A percentile compares a stretch with the other conserved stretches of the same genome.
These are phyloP conservation scores for Paramecium caudatum DNA, from an alignment of 73 alveolate genomes.

Conservation along the genomic window DNA sequence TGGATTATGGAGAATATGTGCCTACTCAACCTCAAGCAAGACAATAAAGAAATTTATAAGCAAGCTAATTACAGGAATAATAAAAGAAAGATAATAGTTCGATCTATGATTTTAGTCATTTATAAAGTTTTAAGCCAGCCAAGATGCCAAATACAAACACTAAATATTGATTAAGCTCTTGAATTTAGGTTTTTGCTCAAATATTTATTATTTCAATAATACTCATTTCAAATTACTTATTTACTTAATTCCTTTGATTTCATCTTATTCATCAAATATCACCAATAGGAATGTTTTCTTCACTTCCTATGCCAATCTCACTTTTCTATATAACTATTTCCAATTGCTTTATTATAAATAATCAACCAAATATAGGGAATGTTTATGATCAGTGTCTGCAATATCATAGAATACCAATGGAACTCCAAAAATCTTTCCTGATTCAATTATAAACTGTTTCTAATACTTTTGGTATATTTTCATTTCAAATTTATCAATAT, in stretches of 20 bases:
- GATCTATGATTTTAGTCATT: conserved; percentile 34
- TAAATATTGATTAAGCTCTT: conserved; percentile 30
- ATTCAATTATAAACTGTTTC: neutral
- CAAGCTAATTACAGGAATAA: conserved; percentile 12
- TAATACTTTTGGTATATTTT: neutral
- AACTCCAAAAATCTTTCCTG: conserved; percentile 30
- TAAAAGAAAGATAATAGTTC: conserved; percentile 25
- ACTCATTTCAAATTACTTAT: neutral
- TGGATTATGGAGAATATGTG: conserved; percentile 60
- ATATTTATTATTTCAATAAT: neutral
- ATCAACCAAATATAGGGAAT: conserved; percentile 41
- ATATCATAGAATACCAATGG: neutral
- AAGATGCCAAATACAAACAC: conserved; percentile 16
- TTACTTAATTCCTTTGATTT: neutral
- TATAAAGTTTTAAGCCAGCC: neutral
- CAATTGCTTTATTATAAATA: neutral
- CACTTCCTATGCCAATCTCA: neutral
- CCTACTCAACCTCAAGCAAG: conserved; percentile 6
- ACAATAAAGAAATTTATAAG: neutral
- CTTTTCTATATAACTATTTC: neutral
- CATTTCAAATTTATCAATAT: neutral
- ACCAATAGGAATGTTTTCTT: neutral
- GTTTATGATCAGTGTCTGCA: conserved; percentile 17
- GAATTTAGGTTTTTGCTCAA: conserved; percentile 6
- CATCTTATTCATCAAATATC: neutral